Evolutionary conservation across 805 yeast species (phyloP).

Genomic region (Starmerella tilneyi): DNA sequence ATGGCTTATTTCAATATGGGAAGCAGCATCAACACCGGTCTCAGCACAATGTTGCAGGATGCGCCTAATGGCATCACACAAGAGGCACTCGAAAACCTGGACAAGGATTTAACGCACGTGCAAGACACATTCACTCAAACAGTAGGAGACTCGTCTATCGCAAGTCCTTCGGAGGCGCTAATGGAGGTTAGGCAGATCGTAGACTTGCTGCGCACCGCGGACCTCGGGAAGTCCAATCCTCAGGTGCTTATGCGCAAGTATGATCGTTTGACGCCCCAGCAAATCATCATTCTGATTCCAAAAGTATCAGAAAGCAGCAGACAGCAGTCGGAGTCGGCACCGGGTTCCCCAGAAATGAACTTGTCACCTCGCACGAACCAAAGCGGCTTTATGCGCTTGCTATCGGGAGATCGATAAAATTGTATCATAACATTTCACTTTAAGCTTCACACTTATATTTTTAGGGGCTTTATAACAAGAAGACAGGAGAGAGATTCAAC

Average conservation of each 20-base stretch:
- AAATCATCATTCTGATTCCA: slow-evolving; percentile 32
- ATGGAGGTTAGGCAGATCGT: slow-evolving; percentile 72
- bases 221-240: slow-evolving; percentile 46
- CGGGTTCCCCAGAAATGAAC: slow-evolving; percentile 17
- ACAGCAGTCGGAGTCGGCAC: slow-evolving; percentile 12
- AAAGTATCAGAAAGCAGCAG: slow-evolving; percentile 10
- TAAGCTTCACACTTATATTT: too few species aligned
- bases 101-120: slow-evolving; percentile 65
- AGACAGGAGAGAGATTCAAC: too few species aligned
- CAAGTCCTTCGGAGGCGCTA: slow-evolving; percentile 54
- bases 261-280: slow-evolving; percentile 63
- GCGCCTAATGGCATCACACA: slow-evolving; percentile 45
- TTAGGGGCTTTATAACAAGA: too few species aligned
- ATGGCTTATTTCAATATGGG: slow-evolving; percentile 76
- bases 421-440: too few species aligned
- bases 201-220: slow-evolving; percentile 50
- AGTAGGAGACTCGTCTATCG: slow-evolving; percentile 23
- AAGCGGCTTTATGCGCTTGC: slow-evolving; percentile 22
- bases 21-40: slow-evolving; percentile 67
- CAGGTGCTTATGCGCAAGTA: slow-evolving; percentile 54
- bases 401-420: slow-evolving; percentile 16
- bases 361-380: slow-evolving; percentile 20
- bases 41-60: slow-evolving; percentile 48
- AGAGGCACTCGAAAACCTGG: slow-evolving; percentile 61
- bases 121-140: slow-evolving; percentile 40